Evolutionary conservation across 257 asterid genomes (phyloP), one percentile per base, ranked within the genome.

Genomic region (Lavandula angustifolia): DNA sequence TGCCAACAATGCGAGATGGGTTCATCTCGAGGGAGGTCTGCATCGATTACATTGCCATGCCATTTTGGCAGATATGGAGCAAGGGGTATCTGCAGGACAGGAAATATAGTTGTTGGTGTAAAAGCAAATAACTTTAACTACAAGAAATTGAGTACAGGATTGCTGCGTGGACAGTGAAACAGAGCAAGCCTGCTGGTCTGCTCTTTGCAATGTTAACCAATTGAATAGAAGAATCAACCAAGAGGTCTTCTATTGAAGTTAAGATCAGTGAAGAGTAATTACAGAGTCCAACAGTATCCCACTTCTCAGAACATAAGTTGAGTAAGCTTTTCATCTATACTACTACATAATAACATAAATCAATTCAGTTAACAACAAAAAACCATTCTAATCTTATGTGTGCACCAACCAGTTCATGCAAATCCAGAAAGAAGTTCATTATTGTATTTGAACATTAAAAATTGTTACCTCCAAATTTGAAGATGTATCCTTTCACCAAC

Each of bases 21-120:
- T 89, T 92, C 99, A 92, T 92, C 80, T 92, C 97, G 60, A 92
- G 67, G 43, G 60, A 92, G 67, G 43, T 80, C 33, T 11, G 86
- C 96, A 9, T 92, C 96, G 73, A 92, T 92, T 3, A 89, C 87
- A 47, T 76, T 87, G 72, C 99, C 99, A 68, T 95, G 88, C 99
- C 99, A 92, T 5, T 96, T 89, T 50, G 96, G 96, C 34, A 83
- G 81, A 76, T 85, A 89, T 56, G 85, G 92, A 44, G 84, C 77
- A 29, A 92, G 92, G 50, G 99, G 99, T 66, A 92, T 87, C 99
- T 92, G 85, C 69, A 31, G 14, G 59, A 62, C 29, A 48, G 37
- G 1, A 37, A 17, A n/a, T 62, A 33, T 4, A 69, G 32, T 56
- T 61, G 32, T 49, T 14, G 37, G 58, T 43, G 4, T 12, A 42